phyloP scores from a whole-genome alignment of 768 basidiomycete genomes.

The Boletus vermiculosoides region DNA sequence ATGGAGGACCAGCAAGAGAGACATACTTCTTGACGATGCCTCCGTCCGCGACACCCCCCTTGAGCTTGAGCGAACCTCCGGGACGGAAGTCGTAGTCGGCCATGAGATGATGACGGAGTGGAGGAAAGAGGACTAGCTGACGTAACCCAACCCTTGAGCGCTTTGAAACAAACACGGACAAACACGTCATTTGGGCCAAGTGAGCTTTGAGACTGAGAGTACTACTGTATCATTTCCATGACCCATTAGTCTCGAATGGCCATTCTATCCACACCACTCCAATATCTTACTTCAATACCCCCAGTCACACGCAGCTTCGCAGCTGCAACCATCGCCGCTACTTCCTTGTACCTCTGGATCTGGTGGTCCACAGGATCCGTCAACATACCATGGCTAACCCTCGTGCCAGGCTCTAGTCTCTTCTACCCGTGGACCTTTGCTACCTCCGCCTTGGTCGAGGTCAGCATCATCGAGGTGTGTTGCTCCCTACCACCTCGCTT shows the following conservation, averaged over 20 bases:
- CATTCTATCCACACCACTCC: conserved; percentile 68
- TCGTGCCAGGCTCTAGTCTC: conserved; percentile 77
- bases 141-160: conserved; percentile 25
- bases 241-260: conserved; percentile 51
- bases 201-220: background rate
- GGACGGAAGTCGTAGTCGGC: conserved; percentile 84
- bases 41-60: conserved; percentile 76
- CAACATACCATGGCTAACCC: conserved; percentile 64
- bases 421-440: conserved; percentile 93
- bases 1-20: background rate
- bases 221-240: conserved; percentile 7
- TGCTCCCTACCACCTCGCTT: background rate
- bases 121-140: conserved; percentile 24
- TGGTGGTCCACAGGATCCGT: conserved; percentile 49
- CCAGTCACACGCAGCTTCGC: conserved; percentile 76
- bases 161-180: conserved; percentile 23
- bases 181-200: conserved; percentile 14
- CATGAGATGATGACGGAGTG: conserved; percentile 43
- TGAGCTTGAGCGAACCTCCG: conserved; percentile 87
- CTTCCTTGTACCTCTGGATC: conserved; percentile 64
- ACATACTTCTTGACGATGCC: conserved; percentile 82
- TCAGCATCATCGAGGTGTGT: conserved; percentile 78
- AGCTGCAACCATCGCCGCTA: conserved; percentile 54
- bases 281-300: conserved; percentile 68
- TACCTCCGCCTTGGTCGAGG: conserved; percentile 87